Conservation (phyloP, 495 filamentous ascomycete species). For the Penicillium dipodomyicola region DNA sequence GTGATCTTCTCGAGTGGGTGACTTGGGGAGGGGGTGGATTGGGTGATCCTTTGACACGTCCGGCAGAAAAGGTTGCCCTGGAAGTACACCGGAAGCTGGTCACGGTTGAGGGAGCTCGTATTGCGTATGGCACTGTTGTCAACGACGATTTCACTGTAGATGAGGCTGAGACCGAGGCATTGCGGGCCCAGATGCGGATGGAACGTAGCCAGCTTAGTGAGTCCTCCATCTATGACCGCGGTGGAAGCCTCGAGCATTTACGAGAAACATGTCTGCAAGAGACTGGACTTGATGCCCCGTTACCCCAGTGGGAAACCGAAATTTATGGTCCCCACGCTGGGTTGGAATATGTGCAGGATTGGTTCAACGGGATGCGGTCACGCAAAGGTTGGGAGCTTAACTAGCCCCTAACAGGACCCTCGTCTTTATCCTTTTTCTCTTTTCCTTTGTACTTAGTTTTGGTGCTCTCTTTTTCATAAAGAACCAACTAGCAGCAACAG, state of each 20-base stretch:
- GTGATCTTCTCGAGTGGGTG: constrained; percentile 51
- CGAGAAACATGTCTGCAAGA: constrained; percentile 34
- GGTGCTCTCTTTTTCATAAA: too few relatives aligned
- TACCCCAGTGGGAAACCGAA: constrained; percentile 37
- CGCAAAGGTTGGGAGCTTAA: constrained; percentile 23
- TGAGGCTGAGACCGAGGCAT: constrained; percentile 28
- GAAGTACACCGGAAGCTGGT: constrained; percentile 49
- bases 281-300: constrained; percentile 37
- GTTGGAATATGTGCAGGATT: constrained; percentile 35
- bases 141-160: constrained; percentile 30
- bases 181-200: constrained; percentile 29
- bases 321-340: constrained; percentile 36
- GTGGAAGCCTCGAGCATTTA: constrained; percentile 36
- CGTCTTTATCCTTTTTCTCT: too few relatives aligned
- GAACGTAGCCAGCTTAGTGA: constrained; percentile 16
- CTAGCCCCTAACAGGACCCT: too few relatives aligned
- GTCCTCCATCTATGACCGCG: constrained; percentile 36
- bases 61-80: constrained; percentile 43
- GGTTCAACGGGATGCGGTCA: constrained; percentile 30
- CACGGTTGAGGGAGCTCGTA: constrained; percentile 42
- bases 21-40: constrained; percentile 53
- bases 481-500: too few relatives aligned
- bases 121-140: constrained; percentile 44
- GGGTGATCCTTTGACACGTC: constrained; percentile 48
- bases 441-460: too few relatives aligned